Conservation (phyloP, 192 early-diverging fungal genomes). For the Dissophora ornata region DNA sequence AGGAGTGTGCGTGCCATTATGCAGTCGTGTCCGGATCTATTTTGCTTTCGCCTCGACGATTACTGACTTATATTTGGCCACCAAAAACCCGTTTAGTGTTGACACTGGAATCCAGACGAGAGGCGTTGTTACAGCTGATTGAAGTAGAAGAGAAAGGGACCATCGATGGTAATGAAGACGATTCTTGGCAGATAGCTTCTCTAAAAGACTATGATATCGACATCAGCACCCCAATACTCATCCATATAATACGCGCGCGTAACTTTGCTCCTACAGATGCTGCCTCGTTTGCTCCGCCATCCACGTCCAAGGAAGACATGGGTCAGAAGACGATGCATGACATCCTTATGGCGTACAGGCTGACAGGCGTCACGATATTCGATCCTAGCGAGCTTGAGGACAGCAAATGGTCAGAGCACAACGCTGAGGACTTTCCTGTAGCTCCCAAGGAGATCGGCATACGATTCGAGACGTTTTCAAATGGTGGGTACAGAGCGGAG, state of each 20-base stretch:
- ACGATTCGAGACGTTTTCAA: constrained; percentile 63
- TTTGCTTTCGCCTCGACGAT: too few species aligned
- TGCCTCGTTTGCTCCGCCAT: neutral
- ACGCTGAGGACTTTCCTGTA: constrained; percentile 4
- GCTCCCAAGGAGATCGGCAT: constrained; percentile 52
- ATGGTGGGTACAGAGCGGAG: constrained; percentile 30
- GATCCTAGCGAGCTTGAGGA: constrained; percentile 24
- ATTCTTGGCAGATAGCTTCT: too few species aligned
- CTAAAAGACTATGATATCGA: too few species aligned
- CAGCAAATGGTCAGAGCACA: neutral
- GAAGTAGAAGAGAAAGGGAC: constrained; percentile 32
- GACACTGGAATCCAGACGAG: constrained; percentile 25
- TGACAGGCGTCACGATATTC: constrained; percentile 45
- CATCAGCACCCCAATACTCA: too few species aligned
- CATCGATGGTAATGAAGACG: constrained; percentile 12
- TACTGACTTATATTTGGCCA: neutral
- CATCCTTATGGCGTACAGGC: constrained; percentile 41
- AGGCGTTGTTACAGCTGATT: constrained; percentile 20
- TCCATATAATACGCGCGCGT: too few species aligned
- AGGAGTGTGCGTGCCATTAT: constrained; percentile 23
- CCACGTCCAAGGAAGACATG: constrained; percentile 8
- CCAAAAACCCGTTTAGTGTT: constrained; percentile 25
- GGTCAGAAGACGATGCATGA: constrained; percentile 37
- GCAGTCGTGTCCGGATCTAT: too few species aligned
- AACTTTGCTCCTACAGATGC: constrained; percentile 1